Percentiles rank a stretch among this genome's conserved stretches.
Evolutionary conservation across 2,329 filamentous ascomycete species (phyloP).

Genomic region (Pezicula neosporulosa): DNA sequence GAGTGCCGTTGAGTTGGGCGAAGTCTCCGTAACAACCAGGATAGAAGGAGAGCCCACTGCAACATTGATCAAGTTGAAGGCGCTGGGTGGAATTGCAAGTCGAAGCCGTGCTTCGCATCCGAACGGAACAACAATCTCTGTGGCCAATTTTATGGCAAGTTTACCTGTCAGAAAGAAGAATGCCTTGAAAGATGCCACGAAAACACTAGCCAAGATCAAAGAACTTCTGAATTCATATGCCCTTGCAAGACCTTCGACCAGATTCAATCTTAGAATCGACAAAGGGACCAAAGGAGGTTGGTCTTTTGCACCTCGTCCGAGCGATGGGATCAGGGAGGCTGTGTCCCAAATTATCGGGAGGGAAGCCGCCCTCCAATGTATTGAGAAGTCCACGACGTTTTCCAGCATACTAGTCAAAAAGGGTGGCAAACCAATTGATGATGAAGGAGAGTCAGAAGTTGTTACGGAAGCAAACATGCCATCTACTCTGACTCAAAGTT

Average conservation of each 20-base stretch:
- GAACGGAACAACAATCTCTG: conserved; percentile 65
- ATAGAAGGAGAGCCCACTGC: conserved; percentile 59
- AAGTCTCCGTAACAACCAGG: conserved; percentile 60
- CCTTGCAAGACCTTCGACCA: conserved; percentile 60
- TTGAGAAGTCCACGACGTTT: conserved; percentile 29
- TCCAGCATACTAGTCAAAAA: conserved; percentile 9
- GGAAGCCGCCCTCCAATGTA: conserved; percentile 51
- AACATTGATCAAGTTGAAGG: conserved; percentile 40
- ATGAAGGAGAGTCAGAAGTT: neutral
- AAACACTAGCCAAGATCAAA: conserved; percentile 54
- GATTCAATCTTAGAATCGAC: conserved; percentile 56
- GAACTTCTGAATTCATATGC: conserved; percentile 61
- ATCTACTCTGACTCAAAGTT: neutral
- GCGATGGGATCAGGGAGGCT: conserved; percentile 51
- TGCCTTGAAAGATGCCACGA: conserved; percentile 53
- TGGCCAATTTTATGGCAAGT: conserved; percentile 53
- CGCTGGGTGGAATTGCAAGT: conserved; percentile 33
- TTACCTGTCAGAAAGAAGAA: conserved; percentile 62
- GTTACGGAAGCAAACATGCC: neutral
- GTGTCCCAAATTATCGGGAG: conserved; percentile 60
- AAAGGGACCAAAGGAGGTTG: conserved; percentile 50
- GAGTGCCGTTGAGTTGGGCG: conserved; percentile 57
- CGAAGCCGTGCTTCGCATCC: conserved; percentile 44
- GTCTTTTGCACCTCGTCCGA: conserved; percentile 56
- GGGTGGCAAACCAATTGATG: neutral